A percentile compares a stretch with the other conserved stretches of the same genome.
Conservation (phyloP, 140 eudicot species). For the Flaveria floridana region DNA sequence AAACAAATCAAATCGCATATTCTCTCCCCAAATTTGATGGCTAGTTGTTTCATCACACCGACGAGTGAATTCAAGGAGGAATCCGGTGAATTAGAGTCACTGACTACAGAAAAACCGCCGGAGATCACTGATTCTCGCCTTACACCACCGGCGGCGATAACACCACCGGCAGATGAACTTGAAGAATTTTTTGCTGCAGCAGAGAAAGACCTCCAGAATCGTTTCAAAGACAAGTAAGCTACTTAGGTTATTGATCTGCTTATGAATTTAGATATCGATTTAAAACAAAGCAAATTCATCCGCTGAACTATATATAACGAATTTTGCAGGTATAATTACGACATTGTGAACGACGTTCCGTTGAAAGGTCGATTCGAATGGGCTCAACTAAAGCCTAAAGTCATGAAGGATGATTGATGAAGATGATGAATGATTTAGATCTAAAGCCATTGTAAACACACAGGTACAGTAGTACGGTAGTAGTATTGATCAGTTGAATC, state of each 20-base stretch:
- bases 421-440: constrained; percentile 13
- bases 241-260: not conserved
- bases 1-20: constrained; percentile 18
- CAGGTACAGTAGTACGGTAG: constrained; percentile 37
- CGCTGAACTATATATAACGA: not conserved
- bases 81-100: constrained; percentile 37
- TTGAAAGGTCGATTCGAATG: constrained; percentile 79
- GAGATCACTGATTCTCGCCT: constrained; percentile 29
- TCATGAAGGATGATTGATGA: constrained; percentile 39
- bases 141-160: constrained; percentile 38
- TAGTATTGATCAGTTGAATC: constrained; percentile 7
- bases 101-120: constrained; percentile 29
- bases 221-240: constrained; percentile 57
- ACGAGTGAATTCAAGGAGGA: constrained; percentile 34
- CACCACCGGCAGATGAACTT: constrained; percentile 60
- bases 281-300: not conserved
- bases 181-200: constrained; percentile 76
- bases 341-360: constrained; percentile 66
- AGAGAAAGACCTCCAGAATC: constrained; percentile 54
- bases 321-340: constrained; percentile 69
- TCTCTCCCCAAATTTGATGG: constrained; percentile 25
- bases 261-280: not conserved
- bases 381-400: constrained; percentile 56
- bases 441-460: constrained; percentile 24
- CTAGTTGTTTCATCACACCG: constrained; percentile 37